phyloP scores from a whole-genome alignment of 495 filamentous ascomycete species.

The Chlorociboria aeruginascens region DNA sequence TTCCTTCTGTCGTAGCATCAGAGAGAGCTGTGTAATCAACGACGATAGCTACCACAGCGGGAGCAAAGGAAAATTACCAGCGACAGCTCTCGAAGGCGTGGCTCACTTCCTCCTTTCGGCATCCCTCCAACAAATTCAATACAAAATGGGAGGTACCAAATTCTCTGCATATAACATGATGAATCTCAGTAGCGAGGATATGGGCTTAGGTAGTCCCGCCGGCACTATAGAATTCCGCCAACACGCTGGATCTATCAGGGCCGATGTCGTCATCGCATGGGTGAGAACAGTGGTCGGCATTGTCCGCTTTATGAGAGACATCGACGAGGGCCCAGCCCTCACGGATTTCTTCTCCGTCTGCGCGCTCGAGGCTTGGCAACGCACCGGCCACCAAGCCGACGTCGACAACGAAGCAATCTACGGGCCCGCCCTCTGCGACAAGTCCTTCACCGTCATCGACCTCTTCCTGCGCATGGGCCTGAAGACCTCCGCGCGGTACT shows the following conservation, averaged over 20 bases:
- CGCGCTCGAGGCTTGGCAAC: background rate
- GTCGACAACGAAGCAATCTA: too few relatives aligned
- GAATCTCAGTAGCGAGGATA: too few relatives aligned
- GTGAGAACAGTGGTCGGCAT: background rate
- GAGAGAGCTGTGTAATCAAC: background rate
- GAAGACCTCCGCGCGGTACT: too few relatives aligned
- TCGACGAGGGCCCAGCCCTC: background rate
- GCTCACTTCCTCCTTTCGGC: background rate
- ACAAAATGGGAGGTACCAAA: background rate
- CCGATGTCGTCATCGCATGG: background rate
- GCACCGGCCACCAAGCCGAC: too few relatives aligned
- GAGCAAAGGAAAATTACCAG: too few relatives aligned
- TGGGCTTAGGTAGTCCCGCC: too few relatives aligned
- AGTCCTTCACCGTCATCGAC: too few relatives aligned
- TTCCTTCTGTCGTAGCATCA: background rate
- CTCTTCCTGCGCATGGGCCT: too few relatives aligned
- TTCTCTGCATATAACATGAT: conserved; percentile 2
- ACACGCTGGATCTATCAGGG: conserved; percentile 5
- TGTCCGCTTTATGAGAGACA: background rate
- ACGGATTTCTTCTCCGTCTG: background rate
- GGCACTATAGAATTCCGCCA: conserved; percentile 34
- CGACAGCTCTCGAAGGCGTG: background rate
- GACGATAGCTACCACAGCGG: too few relatives aligned
- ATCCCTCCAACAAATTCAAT: background rate
- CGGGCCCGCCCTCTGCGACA: too few relatives aligned